phyloP scores from a whole-genome alignment of 306 rosid species.

The Cicer judaicum region DNA sequence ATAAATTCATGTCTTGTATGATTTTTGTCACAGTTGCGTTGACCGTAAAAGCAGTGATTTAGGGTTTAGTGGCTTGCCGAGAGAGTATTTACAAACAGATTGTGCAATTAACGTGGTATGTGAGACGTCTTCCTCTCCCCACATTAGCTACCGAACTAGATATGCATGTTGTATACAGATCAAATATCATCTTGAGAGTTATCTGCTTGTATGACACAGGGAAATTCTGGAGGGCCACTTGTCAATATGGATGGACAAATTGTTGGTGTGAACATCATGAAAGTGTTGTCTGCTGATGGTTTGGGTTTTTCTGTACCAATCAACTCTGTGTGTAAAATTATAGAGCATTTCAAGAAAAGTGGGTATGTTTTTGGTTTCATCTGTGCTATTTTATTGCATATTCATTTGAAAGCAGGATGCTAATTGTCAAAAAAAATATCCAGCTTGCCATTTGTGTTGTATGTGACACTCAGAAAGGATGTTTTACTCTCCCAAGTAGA shows the following conservation, averaged over 20 bases:
- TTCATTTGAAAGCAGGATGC: conserved; percentile 8
- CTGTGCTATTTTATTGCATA: conserved; percentile 11
- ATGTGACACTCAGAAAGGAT: conserved; percentile 15
- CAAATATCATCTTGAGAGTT: conserved; percentile 21
- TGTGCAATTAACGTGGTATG: conserved; percentile 77
- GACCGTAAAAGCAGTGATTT: conserved; percentile 94
- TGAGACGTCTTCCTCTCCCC: conserved; percentile 49
- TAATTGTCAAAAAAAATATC: conserved; percentile 31
- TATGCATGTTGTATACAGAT: conserved; percentile 15
- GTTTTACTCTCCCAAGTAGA: neutral
- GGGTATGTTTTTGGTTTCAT: conserved; percentile 58
- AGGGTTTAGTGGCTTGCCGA: conserved; percentile 76
- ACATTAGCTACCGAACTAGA: neutral
- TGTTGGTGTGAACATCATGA: conserved; percentile 83
- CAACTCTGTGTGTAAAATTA: conserved; percentile 70
- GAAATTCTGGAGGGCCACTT: conserved; percentile 95
- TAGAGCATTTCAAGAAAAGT: conserved; percentile 75
- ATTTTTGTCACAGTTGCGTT: conserved; percentile 62
- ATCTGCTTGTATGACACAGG: conserved; percentile 54
- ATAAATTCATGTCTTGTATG: conserved; percentile 6
- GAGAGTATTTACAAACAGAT: conserved; percentile 87
- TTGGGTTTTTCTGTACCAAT: conserved; percentile 88
- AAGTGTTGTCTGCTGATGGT: conserved; percentile 79
- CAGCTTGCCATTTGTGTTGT: conserved; percentile 28
- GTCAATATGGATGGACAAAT: conserved; percentile 92